These are phyloP conservation scores for Trypanosoma mega DNA, from an alignment of 208 protist genomes.

Conservation along the genomic window DNA sequence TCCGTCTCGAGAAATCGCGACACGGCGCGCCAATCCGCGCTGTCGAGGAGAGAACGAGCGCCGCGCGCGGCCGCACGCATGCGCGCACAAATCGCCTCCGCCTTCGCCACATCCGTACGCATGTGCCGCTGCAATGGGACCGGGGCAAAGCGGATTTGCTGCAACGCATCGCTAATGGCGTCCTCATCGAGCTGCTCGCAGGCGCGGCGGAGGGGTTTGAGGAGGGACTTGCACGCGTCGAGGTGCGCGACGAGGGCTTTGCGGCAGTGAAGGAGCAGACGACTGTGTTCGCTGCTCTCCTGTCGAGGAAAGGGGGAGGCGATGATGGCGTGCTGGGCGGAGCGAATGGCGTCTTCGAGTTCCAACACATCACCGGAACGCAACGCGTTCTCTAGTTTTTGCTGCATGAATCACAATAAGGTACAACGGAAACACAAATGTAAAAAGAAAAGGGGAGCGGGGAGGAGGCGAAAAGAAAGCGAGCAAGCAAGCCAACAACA, in stretches of 20 bases:
- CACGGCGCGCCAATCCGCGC: constrained; percentile 32
- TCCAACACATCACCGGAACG: constrained; percentile 66
- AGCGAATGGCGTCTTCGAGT: constrained; percentile 55
- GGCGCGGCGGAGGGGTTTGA: constrained; percentile 62
- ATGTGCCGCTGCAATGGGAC: constrained; percentile 57
- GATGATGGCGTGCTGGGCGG: constrained; percentile 28
- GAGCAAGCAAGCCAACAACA: too few species aligned
- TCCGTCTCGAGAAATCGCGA: constrained; percentile 61
- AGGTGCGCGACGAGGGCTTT: constrained; percentile 45
- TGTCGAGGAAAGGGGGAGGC: constrained; percentile 3
- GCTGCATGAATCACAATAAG: constrained; percentile 1
- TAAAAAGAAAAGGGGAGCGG: neutral
- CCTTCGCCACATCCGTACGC: constrained; percentile 64
- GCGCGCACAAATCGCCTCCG: constrained; percentile 50
- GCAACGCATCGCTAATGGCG: constrained; percentile 51
- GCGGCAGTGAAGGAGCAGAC: constrained; percentile 23
- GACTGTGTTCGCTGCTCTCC: constrained; percentile 18
- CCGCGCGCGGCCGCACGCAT: constrained; percentile 38
- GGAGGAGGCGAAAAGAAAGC: neutral
- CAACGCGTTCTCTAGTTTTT: constrained; percentile 31
- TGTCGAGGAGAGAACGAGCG: constrained; percentile 37
- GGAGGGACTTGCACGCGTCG: constrained; percentile 45
- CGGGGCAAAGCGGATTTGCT: constrained; percentile 35
- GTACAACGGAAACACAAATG: neutral
- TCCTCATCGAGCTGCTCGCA: constrained; percentile 49